Conservation (phyloP, 75 land plant species). For the Chamaecyparis obtusa region DNA sequence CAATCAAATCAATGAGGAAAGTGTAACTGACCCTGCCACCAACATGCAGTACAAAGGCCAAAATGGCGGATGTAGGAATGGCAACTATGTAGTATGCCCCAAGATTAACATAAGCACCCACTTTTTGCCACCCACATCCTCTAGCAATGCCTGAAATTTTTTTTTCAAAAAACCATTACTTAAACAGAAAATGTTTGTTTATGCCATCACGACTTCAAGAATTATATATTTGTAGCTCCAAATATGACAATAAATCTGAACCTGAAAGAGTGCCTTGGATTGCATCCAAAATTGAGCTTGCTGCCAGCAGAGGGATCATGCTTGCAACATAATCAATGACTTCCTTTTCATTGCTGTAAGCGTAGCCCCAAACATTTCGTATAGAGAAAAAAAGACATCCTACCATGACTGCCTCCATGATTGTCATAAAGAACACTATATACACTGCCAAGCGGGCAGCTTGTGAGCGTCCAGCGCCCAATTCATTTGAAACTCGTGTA, state of each 20-base stretch:
- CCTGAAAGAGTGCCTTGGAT: conserved; percentile 82
- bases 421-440: conserved; percentile 32
- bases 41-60: conserved; percentile 56
- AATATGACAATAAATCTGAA: conserved; percentile 4
- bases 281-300: conserved; percentile 60
- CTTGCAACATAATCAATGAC: conserved; percentile 58
- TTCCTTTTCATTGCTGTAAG: conserved; percentile 68
- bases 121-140: conserved; percentile 87
- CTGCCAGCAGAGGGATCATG: conserved; percentile 72
- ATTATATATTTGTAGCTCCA: background rate
- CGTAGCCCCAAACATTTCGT: conserved; percentile 56
- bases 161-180: too few relatives aligned
- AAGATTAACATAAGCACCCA: conserved; percentile 67
- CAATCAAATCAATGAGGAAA: background rate
- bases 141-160: conserved; percentile 54
- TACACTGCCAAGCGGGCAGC: conserved; percentile 47
- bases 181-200: background rate
- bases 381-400: conserved; percentile 28
- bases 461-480: conserved; percentile 60
- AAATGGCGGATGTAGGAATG: conserved; percentile 50
- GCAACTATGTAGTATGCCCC: conserved; percentile 76
- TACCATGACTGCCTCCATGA: conserved; percentile 39
- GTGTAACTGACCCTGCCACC: conserved; percentile 50
- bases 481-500: conserved; percentile 76
- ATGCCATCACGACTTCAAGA: background rate